A percentile compares a stretch with the other conserved stretches of the same genome.
These are phyloP conservation scores for Alliaria petiolata DNA, from an alignment of 345 rosid species.

Conservation along the genomic window DNA sequence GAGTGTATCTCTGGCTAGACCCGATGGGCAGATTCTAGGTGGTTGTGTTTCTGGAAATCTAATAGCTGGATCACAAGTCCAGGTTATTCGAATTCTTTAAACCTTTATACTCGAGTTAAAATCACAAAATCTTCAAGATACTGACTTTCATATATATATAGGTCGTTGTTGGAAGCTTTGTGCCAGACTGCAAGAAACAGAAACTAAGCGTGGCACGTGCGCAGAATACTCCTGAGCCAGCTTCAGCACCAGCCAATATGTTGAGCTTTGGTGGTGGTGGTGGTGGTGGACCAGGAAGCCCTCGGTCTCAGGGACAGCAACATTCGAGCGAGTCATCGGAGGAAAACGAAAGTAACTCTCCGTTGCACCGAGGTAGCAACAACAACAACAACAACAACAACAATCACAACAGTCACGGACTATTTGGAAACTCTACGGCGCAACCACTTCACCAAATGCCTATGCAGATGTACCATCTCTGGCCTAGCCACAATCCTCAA, in stretches of 20 bases:
- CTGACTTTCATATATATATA: conserved; percentile 28
- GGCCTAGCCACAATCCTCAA: conserved; percentile 26
- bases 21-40: conserved; percentile 88
- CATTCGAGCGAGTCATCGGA: conserved; percentile 81
- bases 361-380: conserved; percentile 16
- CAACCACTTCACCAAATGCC: conserved; percentile 27
- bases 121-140: background rate
- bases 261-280: conserved; percentile 59
- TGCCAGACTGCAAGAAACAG: conserved; percentile 59
- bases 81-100: conserved; percentile 40
- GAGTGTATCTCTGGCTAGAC: conserved; percentile 76
- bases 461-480: conserved; percentile 30
- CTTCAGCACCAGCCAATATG: conserved; percentile 53
- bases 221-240: conserved; percentile 44
- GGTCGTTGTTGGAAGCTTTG: conserved; percentile 92
- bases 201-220: conserved; percentile 23
- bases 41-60: conserved; percentile 87
- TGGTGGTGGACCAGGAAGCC: conserved; percentile 43
- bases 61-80: conserved; percentile 85
- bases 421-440: conserved; percentile 24
- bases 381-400: conserved; percentile 11
- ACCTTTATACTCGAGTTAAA: background rate
- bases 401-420: conserved; percentile 19
- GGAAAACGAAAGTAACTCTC: conserved; percentile 50
- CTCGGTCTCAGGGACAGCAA: conserved; percentile 65